phyloP scores from a whole-genome alignment of 208 protist genomes.

The Leishmania tarentolae region DNA sequence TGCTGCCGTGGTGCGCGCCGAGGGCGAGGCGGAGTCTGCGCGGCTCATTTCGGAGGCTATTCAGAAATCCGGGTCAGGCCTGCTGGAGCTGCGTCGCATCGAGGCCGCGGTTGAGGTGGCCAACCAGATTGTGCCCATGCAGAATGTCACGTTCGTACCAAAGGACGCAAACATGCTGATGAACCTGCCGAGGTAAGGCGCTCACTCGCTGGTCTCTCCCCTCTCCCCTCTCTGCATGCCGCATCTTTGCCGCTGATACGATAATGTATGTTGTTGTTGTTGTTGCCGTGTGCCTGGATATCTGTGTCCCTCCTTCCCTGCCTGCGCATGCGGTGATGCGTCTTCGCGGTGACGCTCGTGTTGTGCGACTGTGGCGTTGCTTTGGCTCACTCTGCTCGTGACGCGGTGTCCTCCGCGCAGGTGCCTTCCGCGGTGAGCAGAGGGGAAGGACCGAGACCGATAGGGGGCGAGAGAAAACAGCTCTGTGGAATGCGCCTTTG shows the following conservation, averaged over 20 bases:
- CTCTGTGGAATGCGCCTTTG: background rate
- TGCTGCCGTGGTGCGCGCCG: conserved; percentile 93
- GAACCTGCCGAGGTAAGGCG: conserved; percentile 38
- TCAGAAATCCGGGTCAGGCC: conserved; percentile 66
- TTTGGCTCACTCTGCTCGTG: background rate
- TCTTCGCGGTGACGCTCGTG: no score
- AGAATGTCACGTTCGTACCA: conserved; percentile 89
- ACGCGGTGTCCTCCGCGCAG: background rate
- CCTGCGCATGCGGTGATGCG: background rate
- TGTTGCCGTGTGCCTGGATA: background rate
- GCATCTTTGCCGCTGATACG: background rate
- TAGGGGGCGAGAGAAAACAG: background rate
- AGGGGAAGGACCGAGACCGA: background rate
- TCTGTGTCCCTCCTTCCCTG: background rate
- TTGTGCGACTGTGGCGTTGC: background rate
- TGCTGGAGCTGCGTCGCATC: conserved; percentile 95
- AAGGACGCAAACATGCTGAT: conserved; percentile 70
- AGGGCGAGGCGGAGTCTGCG: conserved; percentile 95
- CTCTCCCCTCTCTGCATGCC: background rate
- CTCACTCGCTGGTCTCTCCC: background rate
- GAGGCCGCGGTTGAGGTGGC: conserved; percentile 97
- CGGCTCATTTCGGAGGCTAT: conserved; percentile 92
- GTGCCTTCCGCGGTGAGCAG: background rate
- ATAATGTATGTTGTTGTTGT: background rate
- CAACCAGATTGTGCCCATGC: conserved; percentile 73